Evolutionary conservation across 352 stramenopile species (phyloP), one percentile per base, ranked within the genome.

Genomic region (Phytopythium kandeliae): DNA sequence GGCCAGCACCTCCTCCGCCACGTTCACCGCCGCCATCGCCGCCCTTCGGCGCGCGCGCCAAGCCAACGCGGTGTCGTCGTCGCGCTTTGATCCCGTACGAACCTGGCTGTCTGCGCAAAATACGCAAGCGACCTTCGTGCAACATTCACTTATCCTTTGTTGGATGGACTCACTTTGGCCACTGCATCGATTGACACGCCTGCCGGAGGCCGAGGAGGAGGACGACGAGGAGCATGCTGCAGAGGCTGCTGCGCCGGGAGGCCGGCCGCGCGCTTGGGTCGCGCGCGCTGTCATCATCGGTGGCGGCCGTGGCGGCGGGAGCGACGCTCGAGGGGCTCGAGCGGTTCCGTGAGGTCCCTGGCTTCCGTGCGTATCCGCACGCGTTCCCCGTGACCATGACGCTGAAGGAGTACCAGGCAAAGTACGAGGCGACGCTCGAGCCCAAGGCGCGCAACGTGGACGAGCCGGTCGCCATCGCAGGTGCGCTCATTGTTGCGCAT

Each of bases 361-460:
- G 62, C 36, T 89, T 89, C 55, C 57, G 67, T n/a, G n/a, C 92
- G 30, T 99, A 99, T 72, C 97, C 97, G 26, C 97, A 99, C 89
- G 99, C 99, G 78, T 99, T 99, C 69, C 63, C 97, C 36, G 93
- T 98, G 3, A 86, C 87, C 48, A 90, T 82, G 35, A 91, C 90
- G 44, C 68, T 99, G 48, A 86, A 94, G 5, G 96, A 99, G 41
- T 99, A 98, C 67, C 86, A 96, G 51, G 72, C 65, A 6, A 78
- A 96, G 58, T 99, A 89, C 71, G 42, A 49, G 22, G n/a, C n/a
- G n/a, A n/a, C n/a, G n/a, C n/a, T n/a, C n/a, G n/a, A n/a, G n/a
- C n/a, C n/a, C n/a, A n/a, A n/a, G n/a, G n/a, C n/a, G n/a, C n/a
- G n/a, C n/a, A n/a, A n/a, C n/a, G n/a, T n/a, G n/a, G n/a, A n/a